phyloP scores from a whole-genome alignment of 371 early-diverging fungal genomes.

The Mucor irregularis region DNA sequence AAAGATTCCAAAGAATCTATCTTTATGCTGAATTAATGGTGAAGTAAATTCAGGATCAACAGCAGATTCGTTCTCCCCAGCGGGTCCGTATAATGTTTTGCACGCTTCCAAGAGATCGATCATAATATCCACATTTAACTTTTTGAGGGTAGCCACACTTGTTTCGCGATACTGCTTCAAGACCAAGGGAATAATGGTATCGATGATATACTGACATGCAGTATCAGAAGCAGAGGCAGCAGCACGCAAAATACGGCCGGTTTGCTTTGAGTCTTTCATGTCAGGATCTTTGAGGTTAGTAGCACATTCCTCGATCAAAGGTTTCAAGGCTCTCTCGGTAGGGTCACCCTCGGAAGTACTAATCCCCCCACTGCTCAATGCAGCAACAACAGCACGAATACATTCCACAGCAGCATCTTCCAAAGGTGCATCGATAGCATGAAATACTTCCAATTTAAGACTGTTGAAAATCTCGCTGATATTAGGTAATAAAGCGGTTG shows the following conservation, averaged over 20 bases:
- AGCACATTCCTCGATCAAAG: conserved; percentile 68
- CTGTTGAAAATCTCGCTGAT: conserved; percentile 68
- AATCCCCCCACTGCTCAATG: conserved; percentile 44
- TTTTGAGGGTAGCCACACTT: conserved; percentile 58
- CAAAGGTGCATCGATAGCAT: conserved; percentile 67
- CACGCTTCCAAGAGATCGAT: conserved; percentile 68
- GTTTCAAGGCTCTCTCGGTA: conserved; percentile 61
- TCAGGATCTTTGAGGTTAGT: conserved; percentile 72
- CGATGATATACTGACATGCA: conserved; percentile 61
- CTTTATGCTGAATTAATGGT: conserved; percentile 66
- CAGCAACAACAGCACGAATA: conserved; percentile 60
- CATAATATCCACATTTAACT: conserved; percentile 67
- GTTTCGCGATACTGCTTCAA: conserved; percentile 57
- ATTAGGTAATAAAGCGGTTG: conserved; percentile 57
- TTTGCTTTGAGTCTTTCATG: conserved; percentile 68
- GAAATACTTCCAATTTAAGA: conserved; percentile 71
- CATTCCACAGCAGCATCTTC: conserved; percentile 62
- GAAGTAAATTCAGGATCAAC: conserved; percentile 35
- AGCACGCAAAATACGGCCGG: conserved; percentile 67
- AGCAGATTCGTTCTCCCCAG: conserved; percentile 25
- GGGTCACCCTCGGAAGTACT: conserved; percentile 35
- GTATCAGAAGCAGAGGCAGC: conserved; percentile 72
- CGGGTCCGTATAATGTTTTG: conserved; percentile 58
- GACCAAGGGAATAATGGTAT: conserved; percentile 54
- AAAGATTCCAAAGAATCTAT: conserved; percentile 68